Evolutionary conservation across 179 eudicot species (phyloP).

Genomic region (Patellifolia procumbens): DNA sequence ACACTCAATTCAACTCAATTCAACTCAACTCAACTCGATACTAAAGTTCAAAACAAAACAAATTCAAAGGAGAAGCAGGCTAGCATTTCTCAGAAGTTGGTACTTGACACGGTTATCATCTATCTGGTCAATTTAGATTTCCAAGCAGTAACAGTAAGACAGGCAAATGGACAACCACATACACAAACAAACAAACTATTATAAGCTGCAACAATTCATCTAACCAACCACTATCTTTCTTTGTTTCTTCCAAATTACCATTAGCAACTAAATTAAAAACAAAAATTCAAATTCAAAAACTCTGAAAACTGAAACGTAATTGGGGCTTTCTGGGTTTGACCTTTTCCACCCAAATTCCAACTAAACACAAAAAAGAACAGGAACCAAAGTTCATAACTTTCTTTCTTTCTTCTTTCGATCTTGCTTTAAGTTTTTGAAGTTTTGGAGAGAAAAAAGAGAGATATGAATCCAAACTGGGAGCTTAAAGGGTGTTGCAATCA

Average conservation of each 20-base stretch:
- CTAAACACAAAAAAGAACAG: slow-evolving; percentile 9
- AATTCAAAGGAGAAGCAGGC: background rate
- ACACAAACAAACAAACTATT: background rate
- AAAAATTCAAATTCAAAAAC: background rate
- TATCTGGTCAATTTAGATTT: slow-evolving; percentile 5
- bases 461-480: slow-evolving; percentile 73
- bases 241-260: slow-evolving; percentile 9
- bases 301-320: background rate
- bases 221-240: slow-evolving; percentile 15
- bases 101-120: background rate
- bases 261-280: background rate
- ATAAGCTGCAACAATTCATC: background rate
- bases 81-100: background rate
- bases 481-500: slow-evolving; percentile 72
- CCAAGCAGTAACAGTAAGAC: background rate
- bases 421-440: background rate
- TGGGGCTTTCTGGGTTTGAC: slow-evolving; percentile 16
- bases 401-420: too few species aligned
- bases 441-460: background rate
- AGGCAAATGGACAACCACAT: background rate
- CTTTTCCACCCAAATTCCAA: slow-evolving; percentile 21
- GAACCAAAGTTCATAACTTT: background rate
- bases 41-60: background rate
- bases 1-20: too few species aligned
- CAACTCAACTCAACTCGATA: too few species aligned